Evolutionary conservation across 2,329 filamentous ascomycete genomes (phyloP).

Genomic region (Raffaelea albimanens): DNA sequence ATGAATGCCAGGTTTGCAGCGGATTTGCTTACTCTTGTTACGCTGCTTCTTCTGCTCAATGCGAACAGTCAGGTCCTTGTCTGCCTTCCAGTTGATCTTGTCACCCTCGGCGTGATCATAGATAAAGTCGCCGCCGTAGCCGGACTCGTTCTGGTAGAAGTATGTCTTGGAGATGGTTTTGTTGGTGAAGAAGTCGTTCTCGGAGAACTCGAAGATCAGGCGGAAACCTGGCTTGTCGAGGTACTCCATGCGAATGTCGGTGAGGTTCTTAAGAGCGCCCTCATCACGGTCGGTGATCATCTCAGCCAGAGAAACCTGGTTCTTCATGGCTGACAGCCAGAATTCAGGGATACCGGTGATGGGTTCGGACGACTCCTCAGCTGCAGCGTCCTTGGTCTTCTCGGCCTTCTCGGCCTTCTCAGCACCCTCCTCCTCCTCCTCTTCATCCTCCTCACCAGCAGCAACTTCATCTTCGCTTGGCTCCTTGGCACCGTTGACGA

Average conservation of each 20-base stretch:
- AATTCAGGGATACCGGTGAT: constrained; percentile 91
- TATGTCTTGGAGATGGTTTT: constrained; percentile 97
- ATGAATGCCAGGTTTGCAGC: neutral
- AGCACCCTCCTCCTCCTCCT: constrained; percentile 39
- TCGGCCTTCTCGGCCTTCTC: constrained; percentile 49
- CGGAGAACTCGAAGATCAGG: constrained; percentile 91
- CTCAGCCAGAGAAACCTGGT: constrained; percentile 91
- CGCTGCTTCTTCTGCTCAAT: constrained; percentile 99
- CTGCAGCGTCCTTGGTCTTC: constrained; percentile 39
- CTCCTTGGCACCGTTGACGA: constrained; percentile 80
- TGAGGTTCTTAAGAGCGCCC: constrained; percentile 78
- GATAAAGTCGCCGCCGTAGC: constrained; percentile 98
- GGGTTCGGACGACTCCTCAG: constrained; percentile 30
- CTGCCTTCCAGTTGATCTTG: constrained; percentile 93
- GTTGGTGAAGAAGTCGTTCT: constrained; percentile 97
- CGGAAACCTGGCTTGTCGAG: constrained; percentile 97
- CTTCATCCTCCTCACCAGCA: constrained; percentile 72
- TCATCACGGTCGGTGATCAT: constrained; percentile 99
- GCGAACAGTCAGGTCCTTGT: constrained; percentile 87
- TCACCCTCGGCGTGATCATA: constrained; percentile 98
- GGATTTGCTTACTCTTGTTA: constrained; percentile 75
- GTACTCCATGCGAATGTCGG: constrained; percentile 97
- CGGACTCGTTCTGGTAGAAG: constrained; percentile 97
- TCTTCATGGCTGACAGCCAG: constrained; percentile 99
- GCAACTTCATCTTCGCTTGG: constrained; percentile 81